These are phyloP conservation scores for Pythium folliculosum DNA, from an alignment of 352 stramenopile genomes.

Conservation along the genomic window DNA sequence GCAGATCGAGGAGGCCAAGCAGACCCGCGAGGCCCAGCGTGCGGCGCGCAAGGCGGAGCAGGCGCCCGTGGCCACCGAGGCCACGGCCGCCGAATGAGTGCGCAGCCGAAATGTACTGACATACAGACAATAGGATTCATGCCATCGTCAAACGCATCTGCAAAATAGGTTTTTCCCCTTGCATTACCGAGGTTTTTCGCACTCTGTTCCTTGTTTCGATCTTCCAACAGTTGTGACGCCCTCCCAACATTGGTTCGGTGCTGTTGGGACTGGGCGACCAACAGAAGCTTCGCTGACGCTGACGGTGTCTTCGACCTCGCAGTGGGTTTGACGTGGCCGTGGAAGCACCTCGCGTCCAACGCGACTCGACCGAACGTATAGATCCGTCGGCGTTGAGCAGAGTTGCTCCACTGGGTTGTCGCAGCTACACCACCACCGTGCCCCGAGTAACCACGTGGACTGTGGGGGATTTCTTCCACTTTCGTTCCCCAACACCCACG, in stretches of 20 bases:
- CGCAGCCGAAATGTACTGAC: slow-evolving; percentile 19
- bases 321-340: neutral
- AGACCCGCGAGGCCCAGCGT: slow-evolving; percentile 45
- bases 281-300: neutral
- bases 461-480: too few species aligned
- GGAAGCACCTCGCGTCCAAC: neutral
- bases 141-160: slow-evolving; percentile 4
- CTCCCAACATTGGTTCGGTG: too few species aligned
- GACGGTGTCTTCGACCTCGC: neutral
- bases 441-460: too few species aligned
- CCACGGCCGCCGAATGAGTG: slow-evolving; percentile 7
- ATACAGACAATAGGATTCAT: slow-evolving; percentile 1
- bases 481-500: too few species aligned
- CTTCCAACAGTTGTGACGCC: slow-evolving; percentile 18
- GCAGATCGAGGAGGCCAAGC: slow-evolving; percentile 47
- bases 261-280: neutral
- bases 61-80: slow-evolving; percentile 15
- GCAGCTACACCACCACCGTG: too few species aligned
- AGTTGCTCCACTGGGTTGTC: too few species aligned
- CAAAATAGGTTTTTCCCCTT: slow-evolving; percentile 46
- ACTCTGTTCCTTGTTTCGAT: slow-evolving; percentile 15
- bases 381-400: too few species aligned
- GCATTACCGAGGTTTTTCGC: slow-evolving; percentile 10
- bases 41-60: slow-evolving; percentile 39
- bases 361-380: too few species aligned